Percentiles rank a stretch among this genome's conserved stretches.
phyloP scores from a whole-genome alignment of 2,329 filamentous ascomycete genomes.

The Madurella mycetomatis region DNA sequence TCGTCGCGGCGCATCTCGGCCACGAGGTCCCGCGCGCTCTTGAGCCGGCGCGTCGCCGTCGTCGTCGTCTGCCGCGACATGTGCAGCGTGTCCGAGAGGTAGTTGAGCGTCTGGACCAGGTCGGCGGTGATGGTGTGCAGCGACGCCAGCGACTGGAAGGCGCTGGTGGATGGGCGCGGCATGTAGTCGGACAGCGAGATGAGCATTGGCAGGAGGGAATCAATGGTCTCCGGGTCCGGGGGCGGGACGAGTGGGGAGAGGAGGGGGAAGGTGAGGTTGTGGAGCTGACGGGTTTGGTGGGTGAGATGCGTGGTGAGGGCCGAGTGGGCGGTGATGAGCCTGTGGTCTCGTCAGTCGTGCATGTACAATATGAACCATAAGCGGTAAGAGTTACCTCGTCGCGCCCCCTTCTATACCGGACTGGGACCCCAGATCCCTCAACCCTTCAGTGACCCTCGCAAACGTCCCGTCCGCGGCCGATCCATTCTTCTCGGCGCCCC shows the following conservation, averaged over 20 bases:
- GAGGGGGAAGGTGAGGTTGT: constrained; percentile 66
- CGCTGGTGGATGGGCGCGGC: constrained; percentile 58
- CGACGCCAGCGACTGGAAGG: constrained; percentile 61
- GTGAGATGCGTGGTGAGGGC: constrained; percentile 69
- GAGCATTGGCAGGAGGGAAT: constrained; percentile 65
- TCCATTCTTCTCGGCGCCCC: constrained; percentile 62
- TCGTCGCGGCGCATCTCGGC: constrained; percentile 80
- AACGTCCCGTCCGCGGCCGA: constrained; percentile 63
- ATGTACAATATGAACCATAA: not conserved
- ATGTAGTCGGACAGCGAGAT: constrained; percentile 61
- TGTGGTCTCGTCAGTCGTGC: constrained; percentile 31
- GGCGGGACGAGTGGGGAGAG: constrained; percentile 64
- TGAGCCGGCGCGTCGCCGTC: constrained; percentile 72
- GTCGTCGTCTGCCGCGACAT: constrained; percentile 88
- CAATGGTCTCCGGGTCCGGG: constrained; percentile 60
- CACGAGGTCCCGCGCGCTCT: constrained; percentile 78
- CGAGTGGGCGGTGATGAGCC: constrained; percentile 70
- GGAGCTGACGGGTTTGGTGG: constrained; percentile 71
- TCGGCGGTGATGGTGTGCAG: constrained; percentile 69
- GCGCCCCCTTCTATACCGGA: constrained; percentile 67
- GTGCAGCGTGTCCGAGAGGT: constrained; percentile 85
- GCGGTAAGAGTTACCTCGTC: constrained; percentile 51
- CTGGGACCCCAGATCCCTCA: constrained; percentile 69
- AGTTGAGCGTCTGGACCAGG: constrained; percentile 73
- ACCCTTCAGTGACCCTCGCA: constrained; percentile 61